phyloP scores from a whole-genome alignment of 2,329 filamentous ascomycete species.

The Boeremia lycopersici region DNA sequence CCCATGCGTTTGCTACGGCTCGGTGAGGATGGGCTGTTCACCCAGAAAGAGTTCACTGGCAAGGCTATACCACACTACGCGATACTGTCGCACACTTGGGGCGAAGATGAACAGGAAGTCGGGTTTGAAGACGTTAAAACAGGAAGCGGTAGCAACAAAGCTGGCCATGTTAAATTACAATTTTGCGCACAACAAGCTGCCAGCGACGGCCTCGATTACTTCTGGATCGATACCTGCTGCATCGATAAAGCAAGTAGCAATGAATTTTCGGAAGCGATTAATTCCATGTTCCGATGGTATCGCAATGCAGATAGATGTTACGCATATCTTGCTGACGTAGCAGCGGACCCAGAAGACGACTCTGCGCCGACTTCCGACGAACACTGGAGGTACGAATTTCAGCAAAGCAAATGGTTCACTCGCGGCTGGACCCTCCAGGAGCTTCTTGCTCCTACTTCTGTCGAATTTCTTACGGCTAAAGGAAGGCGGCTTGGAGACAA shows the following conservation, averaged over 20 bases:
- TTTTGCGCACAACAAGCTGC: not conserved
- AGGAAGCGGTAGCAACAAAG: not conserved
- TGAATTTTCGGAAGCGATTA: not conserved
- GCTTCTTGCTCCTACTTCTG: not conserved
- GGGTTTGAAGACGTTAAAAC: not conserved
- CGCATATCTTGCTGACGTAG: not conserved
- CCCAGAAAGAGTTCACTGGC: too few species aligned
- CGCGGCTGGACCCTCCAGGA: not conserved
- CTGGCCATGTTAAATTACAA: not conserved
- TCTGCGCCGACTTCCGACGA: too few species aligned
- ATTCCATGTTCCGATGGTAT: not conserved
- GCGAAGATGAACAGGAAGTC: not conserved
- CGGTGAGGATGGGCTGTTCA: too few species aligned
- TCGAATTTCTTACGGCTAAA: not conserved
- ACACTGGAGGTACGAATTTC: not conserved
- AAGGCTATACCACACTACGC: not conserved
- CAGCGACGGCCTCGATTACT: not conserved
- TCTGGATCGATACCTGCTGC: not conserved
- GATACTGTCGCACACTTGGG: conserved; percentile 1
- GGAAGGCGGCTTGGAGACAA: not conserved
- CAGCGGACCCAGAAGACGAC: too few species aligned
- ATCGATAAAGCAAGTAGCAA: not conserved
- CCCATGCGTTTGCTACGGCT: too few species aligned
- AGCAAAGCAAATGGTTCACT: not conserved
- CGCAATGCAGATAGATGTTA: not conserved